Base-by-base conservation (phyloP, 2,329 filamentous ascomycete species). In the Rhynchosporium agropyri region DNA sequence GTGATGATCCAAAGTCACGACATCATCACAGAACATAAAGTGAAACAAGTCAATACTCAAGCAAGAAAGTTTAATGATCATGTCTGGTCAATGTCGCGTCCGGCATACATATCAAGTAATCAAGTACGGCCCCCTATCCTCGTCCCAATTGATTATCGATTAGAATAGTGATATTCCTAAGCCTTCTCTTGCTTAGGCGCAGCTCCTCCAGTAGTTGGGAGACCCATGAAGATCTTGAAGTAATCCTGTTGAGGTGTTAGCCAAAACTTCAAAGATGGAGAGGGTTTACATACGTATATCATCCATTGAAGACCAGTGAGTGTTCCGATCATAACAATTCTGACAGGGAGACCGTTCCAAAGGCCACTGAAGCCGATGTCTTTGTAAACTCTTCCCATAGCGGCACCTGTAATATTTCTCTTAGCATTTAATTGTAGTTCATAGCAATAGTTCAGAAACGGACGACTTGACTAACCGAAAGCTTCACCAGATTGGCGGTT, bases 161-260 rank as follows among this genome's bases (percentile, higher is more conserved):
- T n/a, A 8, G 13, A 15, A 33, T 26, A 9, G 53, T 13, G 40
- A 26, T 6, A 51, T 66, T 65, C 29, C 15, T 53, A 53, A 7
- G 31, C 68, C 62, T 73, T 71, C 70, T 77, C 57, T 51, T 66
- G 45, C 46, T 46, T 42, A 9, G 65, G 59, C 13, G 66, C 65
- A 31, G 65, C 67, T 55, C 90, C 89, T 64, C 91, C 91, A 0
- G 91, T 96, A 3, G 91, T 95, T 2, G 91, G 91, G 59, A 96
- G 78, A 48, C 91, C 90, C 87, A 95, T 92, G 75, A 91, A 91
- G 73, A 95, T 91, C 84, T 95, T 94, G 83, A 93, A 93, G 69
- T 89, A 92, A 73, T 94, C 90, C 84, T 87, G 65, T 7, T 4
- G 54, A 15, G n/a, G 53, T 45, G 60, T 68, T 50, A 62, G 55